Percentiles rank a stretch among this genome's conserved stretches.
Evolutionary conservation across 2,329 filamentous ascomycete genomes (phyloP).

Genomic region (Phialemoniopsis sp.): DNA sequence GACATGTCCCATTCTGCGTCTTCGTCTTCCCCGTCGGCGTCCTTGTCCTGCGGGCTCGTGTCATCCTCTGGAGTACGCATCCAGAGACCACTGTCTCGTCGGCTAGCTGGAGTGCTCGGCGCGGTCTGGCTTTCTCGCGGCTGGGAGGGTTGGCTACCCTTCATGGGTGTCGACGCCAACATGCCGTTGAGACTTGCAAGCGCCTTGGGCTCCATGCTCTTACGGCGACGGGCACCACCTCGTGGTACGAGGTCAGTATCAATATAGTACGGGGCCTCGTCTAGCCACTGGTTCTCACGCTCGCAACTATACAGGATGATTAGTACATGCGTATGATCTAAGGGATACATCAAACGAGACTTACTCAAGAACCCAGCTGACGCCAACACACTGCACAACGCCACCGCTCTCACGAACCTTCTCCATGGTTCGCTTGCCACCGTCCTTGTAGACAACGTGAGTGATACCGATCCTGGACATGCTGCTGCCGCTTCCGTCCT

Average conservation of each 20-base stretch:
- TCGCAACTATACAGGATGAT: constrained; percentile 54
- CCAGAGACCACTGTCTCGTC: constrained; percentile 52
- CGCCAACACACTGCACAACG: constrained; percentile 79
- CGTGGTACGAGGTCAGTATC: constrained; percentile 65
- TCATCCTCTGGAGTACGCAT: constrained; percentile 47
- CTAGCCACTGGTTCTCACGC: constrained; percentile 70
- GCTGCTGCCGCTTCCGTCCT: constrained; percentile 19
- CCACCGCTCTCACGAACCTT: constrained; percentile 71
- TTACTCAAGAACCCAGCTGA: constrained; percentile 86
- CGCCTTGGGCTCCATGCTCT: constrained; percentile 76
- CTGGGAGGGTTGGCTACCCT: constrained; percentile 17
- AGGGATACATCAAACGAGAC: constrained; percentile 23
- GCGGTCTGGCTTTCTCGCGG: constrained; percentile 30
- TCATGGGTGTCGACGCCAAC: constrained; percentile 41
- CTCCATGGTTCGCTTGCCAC: constrained; percentile 73
- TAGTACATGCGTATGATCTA: too few relatives aligned
- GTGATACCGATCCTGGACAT: constrained; percentile 67
- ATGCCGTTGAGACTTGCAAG: constrained; percentile 66
- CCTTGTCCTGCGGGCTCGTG: constrained; percentile 16
- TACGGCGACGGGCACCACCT: constrained; percentile 67
- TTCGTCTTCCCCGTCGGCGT: constrained; percentile 22
- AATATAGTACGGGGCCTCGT: constrained; percentile 66
- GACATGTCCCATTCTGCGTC: constrained; percentile 27
- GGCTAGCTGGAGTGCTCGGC: constrained; percentile 40
- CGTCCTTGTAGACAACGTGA: constrained; percentile 88